These are phyloP conservation scores for Fusarium protoensiforme DNA, from an alignment of 2,329 filamentous ascomycete genomes.

Conservation along the genomic window DNA sequence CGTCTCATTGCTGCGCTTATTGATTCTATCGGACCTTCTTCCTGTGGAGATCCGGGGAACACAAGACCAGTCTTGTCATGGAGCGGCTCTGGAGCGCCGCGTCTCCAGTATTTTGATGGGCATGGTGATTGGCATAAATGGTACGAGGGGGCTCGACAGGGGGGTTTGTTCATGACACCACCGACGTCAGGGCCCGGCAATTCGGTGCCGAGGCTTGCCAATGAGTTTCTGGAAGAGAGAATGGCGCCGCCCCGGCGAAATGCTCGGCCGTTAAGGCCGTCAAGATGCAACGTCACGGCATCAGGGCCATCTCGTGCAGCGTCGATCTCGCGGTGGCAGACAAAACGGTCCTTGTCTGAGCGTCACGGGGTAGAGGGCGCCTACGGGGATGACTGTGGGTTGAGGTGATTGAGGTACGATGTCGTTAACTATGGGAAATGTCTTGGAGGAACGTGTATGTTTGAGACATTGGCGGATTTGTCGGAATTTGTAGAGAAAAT, in stretches of 20 bases:
- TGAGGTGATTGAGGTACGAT: not conserved
- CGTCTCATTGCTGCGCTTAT: not conserved
- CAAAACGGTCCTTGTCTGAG: not conserved
- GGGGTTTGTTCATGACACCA: constrained; percentile 17
- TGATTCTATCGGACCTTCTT: not conserved
- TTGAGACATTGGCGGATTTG: not conserved
- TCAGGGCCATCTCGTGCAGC: not conserved
- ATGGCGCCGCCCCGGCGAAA: constrained; percentile 8
- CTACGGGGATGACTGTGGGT: constrained; percentile 3
- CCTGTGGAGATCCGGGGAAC: not conserved
- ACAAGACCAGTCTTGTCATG: not conserved
- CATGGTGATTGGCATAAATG: constrained; percentile 1
- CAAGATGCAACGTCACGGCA: constrained; percentile 25
- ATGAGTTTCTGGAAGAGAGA: not conserved
- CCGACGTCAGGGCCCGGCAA: constrained; percentile 10
- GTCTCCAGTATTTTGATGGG: not conserved
- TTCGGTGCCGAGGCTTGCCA: not conserved
- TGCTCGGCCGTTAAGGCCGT: constrained; percentile 16
- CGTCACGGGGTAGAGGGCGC: not conserved
- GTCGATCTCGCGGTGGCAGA: constrained; percentile 3
- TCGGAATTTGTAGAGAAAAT: not conserved
- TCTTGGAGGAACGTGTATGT: not conserved
- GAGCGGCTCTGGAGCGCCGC: not conserved
- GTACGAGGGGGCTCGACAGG: not conserved
- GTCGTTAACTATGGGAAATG: not conserved